Evolutionary conservation across 768 basidiomycete species (phyloP).

Genomic region (Pisolithus albus): DNA sequence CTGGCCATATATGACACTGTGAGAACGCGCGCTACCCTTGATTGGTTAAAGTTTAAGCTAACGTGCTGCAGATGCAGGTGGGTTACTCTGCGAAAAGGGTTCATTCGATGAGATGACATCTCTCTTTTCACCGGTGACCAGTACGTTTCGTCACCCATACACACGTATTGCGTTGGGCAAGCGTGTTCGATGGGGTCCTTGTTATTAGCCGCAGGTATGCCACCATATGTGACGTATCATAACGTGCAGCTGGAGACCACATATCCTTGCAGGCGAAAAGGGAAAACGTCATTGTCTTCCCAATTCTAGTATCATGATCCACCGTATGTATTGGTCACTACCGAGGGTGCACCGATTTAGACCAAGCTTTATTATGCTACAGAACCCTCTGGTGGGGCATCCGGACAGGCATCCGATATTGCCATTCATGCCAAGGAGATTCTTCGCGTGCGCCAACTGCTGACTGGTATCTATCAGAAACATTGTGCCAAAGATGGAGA

Average conservation of each 20-base stretch:
- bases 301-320: slow-evolving; percentile 97
- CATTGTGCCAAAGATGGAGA: slow-evolving; percentile 74
- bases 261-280: slow-evolving; percentile 48
- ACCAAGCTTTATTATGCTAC: slow-evolving; percentile 11
- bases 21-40: slow-evolving; percentile 21
- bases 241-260: slow-evolving; percentile 7
- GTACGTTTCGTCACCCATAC: slow-evolving; percentile 93
- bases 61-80: slow-evolving; percentile 63
- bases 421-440: slow-evolving; percentile 98
- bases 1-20: slow-evolving; percentile 98
- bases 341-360: not conserved
- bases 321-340: slow-evolving; percentile 53
- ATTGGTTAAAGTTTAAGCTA: slow-evolving; percentile 6
- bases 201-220: slow-evolving; percentile 72
- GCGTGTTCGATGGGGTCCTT: slow-evolving; percentile 96
- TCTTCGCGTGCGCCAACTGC: slow-evolving; percentile 72
- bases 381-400: slow-evolving; percentile 97
- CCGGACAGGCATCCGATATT: slow-evolving; percentile 93
- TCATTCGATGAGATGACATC: slow-evolving; percentile 13
- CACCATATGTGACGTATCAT: slow-evolving; percentile 3
- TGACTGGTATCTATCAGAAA: slow-evolving; percentile 84
- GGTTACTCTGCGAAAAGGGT: slow-evolving; percentile 8
- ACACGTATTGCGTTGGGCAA: slow-evolving; percentile 93
- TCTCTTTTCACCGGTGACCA: slow-evolving; percentile 23
- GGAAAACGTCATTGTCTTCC: slow-evolving; percentile 91